Percentiles rank a stretch among this genome's conserved stretches.
phyloP scores from a whole-genome alignment of 75 land plant species.

The Cupressus sempervirens region DNA sequence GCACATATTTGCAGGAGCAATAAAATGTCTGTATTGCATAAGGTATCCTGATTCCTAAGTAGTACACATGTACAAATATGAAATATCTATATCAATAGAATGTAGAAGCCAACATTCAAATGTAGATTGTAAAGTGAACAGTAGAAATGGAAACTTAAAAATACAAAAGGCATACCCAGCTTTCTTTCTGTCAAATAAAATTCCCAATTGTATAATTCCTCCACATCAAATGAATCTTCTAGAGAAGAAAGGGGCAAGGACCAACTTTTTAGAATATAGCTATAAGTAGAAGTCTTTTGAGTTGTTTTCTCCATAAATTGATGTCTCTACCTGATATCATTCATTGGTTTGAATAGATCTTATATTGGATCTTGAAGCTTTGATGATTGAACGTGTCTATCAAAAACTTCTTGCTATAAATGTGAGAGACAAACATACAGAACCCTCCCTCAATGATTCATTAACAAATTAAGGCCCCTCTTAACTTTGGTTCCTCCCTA shows the following conservation, averaged over 20 bases:
- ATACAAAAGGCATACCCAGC: neutral
- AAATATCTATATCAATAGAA: neutral
- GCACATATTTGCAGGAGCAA: neutral
- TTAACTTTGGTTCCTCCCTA: neutral
- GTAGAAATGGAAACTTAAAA: neutral
- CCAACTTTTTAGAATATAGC: neutral
- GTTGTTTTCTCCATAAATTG: neutral
- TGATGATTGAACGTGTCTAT: neutral
- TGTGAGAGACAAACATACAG: neutral
- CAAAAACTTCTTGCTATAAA: neutral
- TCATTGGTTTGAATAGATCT: neutral
- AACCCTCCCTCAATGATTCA: neutral
- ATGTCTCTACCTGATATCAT: neutral
- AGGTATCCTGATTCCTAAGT: neutral
- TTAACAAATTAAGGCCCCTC: neutral
- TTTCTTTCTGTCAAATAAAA: neutral
- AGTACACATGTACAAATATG: neutral
- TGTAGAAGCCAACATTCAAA: neutral
- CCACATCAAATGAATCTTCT: neutral
- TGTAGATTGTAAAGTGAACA: neutral
- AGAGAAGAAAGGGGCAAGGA: neutral
- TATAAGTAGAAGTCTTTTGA: neutral
- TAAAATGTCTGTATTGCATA: neutral
- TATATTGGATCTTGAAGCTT: neutral
- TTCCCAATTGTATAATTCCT: neutral